Evolutionary conservation across 352 stramenopile genomes (phyloP), one percentile per base, ranked within the genome.

Genomic region (Globisporangium echinulatum): DNA sequence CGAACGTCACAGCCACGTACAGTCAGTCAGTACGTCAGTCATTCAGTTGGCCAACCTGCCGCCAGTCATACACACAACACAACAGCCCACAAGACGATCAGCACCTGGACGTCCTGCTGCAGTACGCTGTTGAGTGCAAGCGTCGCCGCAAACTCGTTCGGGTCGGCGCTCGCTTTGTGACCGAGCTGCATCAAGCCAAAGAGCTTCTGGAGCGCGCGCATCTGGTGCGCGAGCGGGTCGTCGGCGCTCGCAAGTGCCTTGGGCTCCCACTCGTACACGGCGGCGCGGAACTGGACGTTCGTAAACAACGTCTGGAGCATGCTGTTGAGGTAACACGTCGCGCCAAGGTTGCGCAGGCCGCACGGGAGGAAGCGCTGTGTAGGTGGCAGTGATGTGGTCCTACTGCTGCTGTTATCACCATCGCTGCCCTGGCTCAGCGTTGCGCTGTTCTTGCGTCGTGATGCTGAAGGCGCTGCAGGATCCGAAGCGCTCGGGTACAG

Each of bases 291-390:
- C 38, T 70, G 61, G 11, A 77, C 47, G 42, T 86, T 90, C 39
- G 83, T 78, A 64, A 91, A 96, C 37, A 96, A 58, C 47, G 75
- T 85, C 68, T 96, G 86, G 36, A 96, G 71, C 82, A 96, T 90
- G 54, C 84, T 94, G 69, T 92, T 93, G 39, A 96, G 58, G 63
- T 96, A 96, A 61, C 86, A 96, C 33, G 86, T 96, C n/a, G 86
- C 86, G 0, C 86, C 86, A 1, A 96, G 65, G 67, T 96, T 96
- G 33, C 84, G 77, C 68, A 96, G 74, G 25, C 86, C 84, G 15
- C 72, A 87, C 4, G 87, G 87, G 52, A 62, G 37, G 44, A 50
- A 25, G 17, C 46, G 4, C 15, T 36, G 46, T 33, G 25, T 33
- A 33, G 46, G 43, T 7, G 43, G 14, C 52, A 58, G 1, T 25